Evolutionary conservation across 2,329 filamentous ascomycete genomes (phyloP).

Genomic region (Cordyceps tenuipes): DNA sequence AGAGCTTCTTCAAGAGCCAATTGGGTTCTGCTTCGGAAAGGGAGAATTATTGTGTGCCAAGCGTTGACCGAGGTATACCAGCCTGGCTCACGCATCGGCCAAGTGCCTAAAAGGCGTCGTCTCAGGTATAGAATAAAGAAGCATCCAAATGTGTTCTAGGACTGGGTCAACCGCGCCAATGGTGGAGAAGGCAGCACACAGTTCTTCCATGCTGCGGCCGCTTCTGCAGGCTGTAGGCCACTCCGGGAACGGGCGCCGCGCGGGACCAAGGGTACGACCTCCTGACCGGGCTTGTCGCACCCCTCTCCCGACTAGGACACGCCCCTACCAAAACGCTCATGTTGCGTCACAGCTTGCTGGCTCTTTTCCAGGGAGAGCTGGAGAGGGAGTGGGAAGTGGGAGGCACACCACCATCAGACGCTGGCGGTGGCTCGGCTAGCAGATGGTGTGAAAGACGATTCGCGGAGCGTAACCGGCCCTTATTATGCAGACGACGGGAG

Average conservation of each 20-base stretch:
- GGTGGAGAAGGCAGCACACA: conserved; percentile 17
- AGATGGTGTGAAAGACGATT: conserved; percentile 7
- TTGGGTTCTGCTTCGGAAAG: not conserved
- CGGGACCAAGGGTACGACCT: conserved; percentile 24
- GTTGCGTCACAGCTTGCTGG: conserved; percentile 10
- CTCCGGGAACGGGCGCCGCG: conserved; percentile 26
- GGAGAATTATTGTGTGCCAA: not conserved
- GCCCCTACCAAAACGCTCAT: conserved; percentile 7
- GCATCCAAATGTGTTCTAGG: conserved; percentile 3
- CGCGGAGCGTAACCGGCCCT: not conserved
- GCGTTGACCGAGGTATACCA: not conserved
- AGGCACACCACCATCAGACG: not conserved
- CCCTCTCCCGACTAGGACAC: conserved; percentile 1
- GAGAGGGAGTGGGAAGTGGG: not conserved
- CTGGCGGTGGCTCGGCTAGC: conserved; percentile 4
- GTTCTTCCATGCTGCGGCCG: conserved; percentile 31
- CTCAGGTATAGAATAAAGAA: not conserved
- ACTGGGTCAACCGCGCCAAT: conserved; percentile 9
- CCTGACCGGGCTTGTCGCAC: conserved; percentile 17
- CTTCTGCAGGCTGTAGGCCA: conserved; percentile 27
- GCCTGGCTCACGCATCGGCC: not conserved
- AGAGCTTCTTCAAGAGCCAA: not conserved
- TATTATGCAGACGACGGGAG: conserved; percentile 8
- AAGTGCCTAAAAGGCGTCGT: not conserved
- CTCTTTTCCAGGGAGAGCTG: not conserved